Evolutionary conservation across 148 eudicot species (phyloP).

Genomic region (Dianthus caryophyllus): DNA sequence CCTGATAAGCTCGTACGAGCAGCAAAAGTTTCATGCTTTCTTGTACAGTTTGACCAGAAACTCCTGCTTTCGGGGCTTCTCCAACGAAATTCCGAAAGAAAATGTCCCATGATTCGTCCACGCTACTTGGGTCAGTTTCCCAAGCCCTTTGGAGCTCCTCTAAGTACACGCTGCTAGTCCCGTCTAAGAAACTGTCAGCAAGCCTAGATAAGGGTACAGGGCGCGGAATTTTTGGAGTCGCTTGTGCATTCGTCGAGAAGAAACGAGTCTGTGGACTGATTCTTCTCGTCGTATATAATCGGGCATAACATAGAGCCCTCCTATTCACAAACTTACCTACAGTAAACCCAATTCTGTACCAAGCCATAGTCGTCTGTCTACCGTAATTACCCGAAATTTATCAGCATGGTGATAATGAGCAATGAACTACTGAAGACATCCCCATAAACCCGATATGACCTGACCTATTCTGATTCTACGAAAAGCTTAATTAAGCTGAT

Average conservation of each 20-base stretch:
- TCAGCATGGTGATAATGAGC: too few relatives aligned
- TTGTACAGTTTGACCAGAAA: conserved; percentile 83
- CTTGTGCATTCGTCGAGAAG: neutral
- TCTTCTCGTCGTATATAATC: too few relatives aligned
- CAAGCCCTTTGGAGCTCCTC: conserved; percentile 92
- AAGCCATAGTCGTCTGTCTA: too few relatives aligned
- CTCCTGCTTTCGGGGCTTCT: conserved; percentile 66
- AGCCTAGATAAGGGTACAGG: conserved; percentile 84
- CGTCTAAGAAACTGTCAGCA: conserved; percentile 80
- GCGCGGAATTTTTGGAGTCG: conserved; percentile 60
- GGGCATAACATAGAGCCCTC: too few relatives aligned
- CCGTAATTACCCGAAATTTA: too few relatives aligned
- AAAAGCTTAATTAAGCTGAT: too few relatives aligned
- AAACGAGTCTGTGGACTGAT: neutral
- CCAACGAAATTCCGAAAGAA: conserved; percentile 87
- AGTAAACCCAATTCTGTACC: too few relatives aligned
- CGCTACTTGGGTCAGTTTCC: conserved; percentile 87
- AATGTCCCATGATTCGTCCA: conserved; percentile 92
- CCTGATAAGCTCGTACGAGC: conserved; percentile 87
- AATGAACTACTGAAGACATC: too few relatives aligned
- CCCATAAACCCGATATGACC: too few relatives aligned
- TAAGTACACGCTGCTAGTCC: too few relatives aligned
- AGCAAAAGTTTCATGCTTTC: conserved; percentile 76
- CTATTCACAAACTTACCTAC: too few relatives aligned
- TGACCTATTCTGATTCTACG: too few relatives aligned